A percentile compares a stretch with the other conserved stretches of the same genome.
phyloP scores from a whole-genome alignment of 257 asterid genomes.

The Solanum piurae region DNA sequence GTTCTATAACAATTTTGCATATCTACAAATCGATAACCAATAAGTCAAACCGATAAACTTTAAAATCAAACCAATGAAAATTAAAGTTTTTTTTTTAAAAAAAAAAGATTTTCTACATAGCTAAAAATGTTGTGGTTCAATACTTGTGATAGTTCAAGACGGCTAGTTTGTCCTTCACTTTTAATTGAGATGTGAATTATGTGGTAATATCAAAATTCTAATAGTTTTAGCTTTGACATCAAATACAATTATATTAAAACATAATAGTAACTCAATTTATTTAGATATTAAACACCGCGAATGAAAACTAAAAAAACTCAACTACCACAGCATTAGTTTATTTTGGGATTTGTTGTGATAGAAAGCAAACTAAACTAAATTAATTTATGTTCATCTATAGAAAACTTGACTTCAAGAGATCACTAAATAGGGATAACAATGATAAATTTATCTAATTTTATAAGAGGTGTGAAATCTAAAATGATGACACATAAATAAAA shows the following conservation, averaged over 20 bases:
- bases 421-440: too few species aligned
- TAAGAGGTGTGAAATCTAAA: too few species aligned
- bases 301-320: background rate
- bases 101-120: background rate
- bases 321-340: background rate
- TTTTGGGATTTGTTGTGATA: background rate
- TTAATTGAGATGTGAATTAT: background rate
- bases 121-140: background rate
- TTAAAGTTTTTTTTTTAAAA: too few species aligned
- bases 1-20: too few species aligned
- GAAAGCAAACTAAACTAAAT: background rate
- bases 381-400: too few species aligned
- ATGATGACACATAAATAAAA: too few species aligned
- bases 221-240: background rate
- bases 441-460: too few species aligned
- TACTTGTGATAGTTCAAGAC: background rate
- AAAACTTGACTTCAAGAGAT: too few species aligned
- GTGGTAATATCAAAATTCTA: background rate
- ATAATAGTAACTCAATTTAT: background rate
- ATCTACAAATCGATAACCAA: too few species aligned
- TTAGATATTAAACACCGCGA: too few species aligned
- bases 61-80: too few species aligned
- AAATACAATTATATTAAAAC: background rate
- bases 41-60: too few species aligned
- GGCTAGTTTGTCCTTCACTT: background rate